phyloP scores from a whole-genome alignment of 441 rosid genomes.

The Flueggea neowawraea region DNA sequence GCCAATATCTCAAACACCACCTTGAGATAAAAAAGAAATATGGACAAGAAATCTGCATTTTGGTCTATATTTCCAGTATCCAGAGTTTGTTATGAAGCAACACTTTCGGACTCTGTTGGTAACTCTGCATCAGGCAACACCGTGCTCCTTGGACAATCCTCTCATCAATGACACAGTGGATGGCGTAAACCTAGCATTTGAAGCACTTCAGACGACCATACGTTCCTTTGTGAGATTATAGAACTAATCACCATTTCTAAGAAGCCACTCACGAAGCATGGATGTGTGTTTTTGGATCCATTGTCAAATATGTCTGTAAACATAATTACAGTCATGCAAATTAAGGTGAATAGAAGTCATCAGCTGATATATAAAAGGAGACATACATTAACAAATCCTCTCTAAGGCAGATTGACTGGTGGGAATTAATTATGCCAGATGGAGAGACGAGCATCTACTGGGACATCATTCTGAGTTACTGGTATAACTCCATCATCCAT shows the following conservation, averaged over 20 bases:
- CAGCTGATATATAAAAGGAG: conserved; percentile 1
- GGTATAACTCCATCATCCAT: conserved; percentile 65
- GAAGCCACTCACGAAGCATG: neutral
- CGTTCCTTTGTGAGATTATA: no score
- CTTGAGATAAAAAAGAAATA: no score
- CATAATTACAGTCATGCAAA: conserved; percentile 3
- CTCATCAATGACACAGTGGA: conserved; percentile 5
- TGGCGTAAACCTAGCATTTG: neutral
- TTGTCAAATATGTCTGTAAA: conserved; percentile 29
- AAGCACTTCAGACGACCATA: neutral
- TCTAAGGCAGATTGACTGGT: conserved; percentile 38
- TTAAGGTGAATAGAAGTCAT: conserved; percentile 8
- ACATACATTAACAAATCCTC: conserved; percentile 17
- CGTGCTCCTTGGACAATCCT: conserved; percentile 5
- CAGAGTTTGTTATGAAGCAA: no score
- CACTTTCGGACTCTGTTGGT: no score
- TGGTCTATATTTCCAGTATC: no score
- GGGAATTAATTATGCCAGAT: conserved; percentile 60
- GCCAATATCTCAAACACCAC: no score
- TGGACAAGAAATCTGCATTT: no score
- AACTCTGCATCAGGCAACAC: neutral
- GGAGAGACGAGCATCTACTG: conserved; percentile 75
- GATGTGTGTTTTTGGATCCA: conserved; percentile 10
- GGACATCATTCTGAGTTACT: conserved; percentile 50
- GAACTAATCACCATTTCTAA: neutral